phyloP scores from a whole-genome alignment of 805 yeast species.

The Ogataea thermomethanolica region DNA sequence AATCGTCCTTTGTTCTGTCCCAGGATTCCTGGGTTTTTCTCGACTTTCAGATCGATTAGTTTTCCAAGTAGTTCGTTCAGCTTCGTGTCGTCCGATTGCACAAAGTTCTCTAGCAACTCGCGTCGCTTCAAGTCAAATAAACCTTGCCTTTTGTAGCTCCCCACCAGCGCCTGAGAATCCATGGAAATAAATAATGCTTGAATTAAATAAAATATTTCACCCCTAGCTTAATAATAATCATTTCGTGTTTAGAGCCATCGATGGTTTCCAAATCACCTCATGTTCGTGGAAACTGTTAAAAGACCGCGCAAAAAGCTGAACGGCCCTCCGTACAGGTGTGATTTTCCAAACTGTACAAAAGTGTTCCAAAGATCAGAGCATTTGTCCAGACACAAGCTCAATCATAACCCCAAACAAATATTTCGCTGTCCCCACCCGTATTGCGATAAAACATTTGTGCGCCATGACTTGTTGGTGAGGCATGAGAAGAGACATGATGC shows the following conservation, averaged over 20 bases:
- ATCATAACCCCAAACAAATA: slow-evolving; percentile 55
- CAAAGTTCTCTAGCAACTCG: slow-evolving; percentile 41
- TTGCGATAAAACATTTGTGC: slow-evolving; percentile 60
- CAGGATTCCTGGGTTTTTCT: slow-evolving; percentile 45
- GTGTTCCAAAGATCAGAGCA: slow-evolving; percentile 61
- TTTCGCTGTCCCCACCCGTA: slow-evolving; percentile 44
- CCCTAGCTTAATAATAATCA: slow-evolving; percentile 1
- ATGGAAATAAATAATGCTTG: not conserved
- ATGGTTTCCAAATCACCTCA: not conserved
- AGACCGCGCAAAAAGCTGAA: slow-evolving; percentile 12
- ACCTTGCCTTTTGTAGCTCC: slow-evolving; percentile 46
- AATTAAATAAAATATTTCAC: not conserved
- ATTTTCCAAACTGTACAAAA: slow-evolving; percentile 49
- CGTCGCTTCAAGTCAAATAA: slow-evolving; percentile 45
- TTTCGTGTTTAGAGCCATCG: not conserved
- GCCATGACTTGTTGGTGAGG: slow-evolving; percentile 52
- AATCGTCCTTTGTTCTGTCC: slow-evolving; percentile 47
- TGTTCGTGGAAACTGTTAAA: not conserved
- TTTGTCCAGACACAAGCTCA: slow-evolving; percentile 58
- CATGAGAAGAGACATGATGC: slow-evolving; percentile 42
- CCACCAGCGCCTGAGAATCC: slow-evolving; percentile 37
- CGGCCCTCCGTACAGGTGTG: slow-evolving; percentile 38
- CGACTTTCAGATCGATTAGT: slow-evolving; percentile 44
- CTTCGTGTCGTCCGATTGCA: slow-evolving; percentile 16
- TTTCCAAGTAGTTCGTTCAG: slow-evolving; percentile 19